Percentiles rank a stretch among this genome's conserved stretches.
These are phyloP conservation scores for Pterocarpus macrocarpus DNA, from an alignment of 306 rosid species.

Conservation along the genomic window DNA sequence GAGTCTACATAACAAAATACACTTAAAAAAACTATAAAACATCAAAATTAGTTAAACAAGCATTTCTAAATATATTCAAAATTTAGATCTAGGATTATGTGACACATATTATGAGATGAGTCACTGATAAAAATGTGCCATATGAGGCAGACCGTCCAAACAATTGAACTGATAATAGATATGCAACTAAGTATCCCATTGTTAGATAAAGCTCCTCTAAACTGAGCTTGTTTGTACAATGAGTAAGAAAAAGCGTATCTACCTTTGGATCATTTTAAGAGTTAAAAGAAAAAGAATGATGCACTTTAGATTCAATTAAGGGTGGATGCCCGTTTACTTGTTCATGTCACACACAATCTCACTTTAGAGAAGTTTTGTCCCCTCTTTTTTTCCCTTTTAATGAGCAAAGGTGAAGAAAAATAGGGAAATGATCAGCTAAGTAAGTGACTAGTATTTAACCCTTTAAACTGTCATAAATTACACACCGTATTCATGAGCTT, in stretches of 20 bases:
- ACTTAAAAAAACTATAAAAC: slow-evolving; percentile 16
- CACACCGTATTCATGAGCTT: not conserved
- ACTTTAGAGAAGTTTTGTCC: too few species aligned
- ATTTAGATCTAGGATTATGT: slow-evolving; percentile 24
- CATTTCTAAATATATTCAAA: slow-evolving; percentile 17
- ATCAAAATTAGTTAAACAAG: not conserved
- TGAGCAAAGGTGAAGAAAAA: too few species aligned
- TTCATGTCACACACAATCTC: too few species aligned
- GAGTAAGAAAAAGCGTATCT: not conserved
- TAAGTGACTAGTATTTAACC: not conserved
- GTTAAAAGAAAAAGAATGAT: too few species aligned
- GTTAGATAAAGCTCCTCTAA: not conserved
- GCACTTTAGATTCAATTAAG: too few species aligned
- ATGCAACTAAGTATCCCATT: slow-evolving; percentile 13
- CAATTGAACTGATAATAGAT: slow-evolving; percentile 6
- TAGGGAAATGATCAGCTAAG: not conserved
- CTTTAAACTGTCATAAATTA: slow-evolving; percentile 23
- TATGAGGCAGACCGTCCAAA: slow-evolving; percentile 30
- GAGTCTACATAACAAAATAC: slow-evolving; percentile 19
- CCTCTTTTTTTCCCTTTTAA: too few species aligned
- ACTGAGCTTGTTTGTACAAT: not conserved
- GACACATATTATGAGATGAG: not conserved
- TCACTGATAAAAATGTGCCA: not conserved
- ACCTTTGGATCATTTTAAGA: not conserved
- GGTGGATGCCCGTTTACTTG: too few species aligned